Base-by-base conservation (phyloP, 805 yeast species). In the Candida lessepsii region DNA sequence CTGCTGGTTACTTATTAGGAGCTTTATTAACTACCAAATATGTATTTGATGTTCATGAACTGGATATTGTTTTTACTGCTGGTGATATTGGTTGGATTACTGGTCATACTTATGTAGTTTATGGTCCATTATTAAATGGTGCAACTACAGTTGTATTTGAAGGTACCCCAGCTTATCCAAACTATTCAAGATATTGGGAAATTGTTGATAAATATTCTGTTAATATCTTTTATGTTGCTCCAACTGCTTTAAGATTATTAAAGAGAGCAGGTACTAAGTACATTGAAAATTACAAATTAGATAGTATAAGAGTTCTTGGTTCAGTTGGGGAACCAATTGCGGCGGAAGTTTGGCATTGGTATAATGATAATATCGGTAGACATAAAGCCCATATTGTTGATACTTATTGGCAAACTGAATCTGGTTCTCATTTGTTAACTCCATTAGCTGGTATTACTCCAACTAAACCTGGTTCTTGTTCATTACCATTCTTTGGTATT, bases 31-130 rank as follows among this genome's bases (percentile, higher is more conserved):
- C 97, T 39, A 86, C 96, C 35, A 86, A 83, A 68, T 91, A 90
- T 67, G 89, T 89, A 34, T 91, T 93, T 63, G 98, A 95, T 63
- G 81, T 93, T 35, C 96, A 88, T 59, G 81, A 81, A 44, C 85
- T 83, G 47, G 98, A 93, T 64, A 75, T 85, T 31, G 67, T 91
- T 46, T 91, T 93, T 73, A 91, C 98, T 29, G 98, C 98, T 28
- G 98, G 98, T 59, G 98, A 93, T 62, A 88, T 93, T 41, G 98
- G 99, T 60, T 93, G 99, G 98, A 93, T 93, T 61, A 93, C 99
- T 13, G 98, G 98, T 52, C 99, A 93, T 66, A 86, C 97, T 8
- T 93, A 91, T 60, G 96, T 88, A 31, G 78, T 91, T 34, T 93
- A 93, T 58, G 98, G 98, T 45, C 99, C 99, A 29, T 77, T 93